Percentiles rank a stretch among this genome's conserved stretches.
Conservation (phyloP, 331 rosid species). For the Rhamnella rubrinervis region DNA sequence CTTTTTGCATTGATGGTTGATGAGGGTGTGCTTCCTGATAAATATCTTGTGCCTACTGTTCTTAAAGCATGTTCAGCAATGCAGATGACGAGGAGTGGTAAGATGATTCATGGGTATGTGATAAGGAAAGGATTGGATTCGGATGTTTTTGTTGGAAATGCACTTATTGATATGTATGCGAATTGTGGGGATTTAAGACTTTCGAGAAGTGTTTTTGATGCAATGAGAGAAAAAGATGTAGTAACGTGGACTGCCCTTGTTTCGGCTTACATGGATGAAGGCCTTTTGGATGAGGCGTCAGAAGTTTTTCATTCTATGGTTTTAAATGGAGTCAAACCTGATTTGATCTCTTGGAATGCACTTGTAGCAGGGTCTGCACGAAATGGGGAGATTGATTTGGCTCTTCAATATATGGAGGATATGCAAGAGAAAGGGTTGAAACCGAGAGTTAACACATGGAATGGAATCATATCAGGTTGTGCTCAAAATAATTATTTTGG, state of each 20-base stretch:
- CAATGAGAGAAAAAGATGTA: slow-evolving; percentile 43
- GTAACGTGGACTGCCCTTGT: slow-evolving; percentile 50
- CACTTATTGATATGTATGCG: slow-evolving; percentile 41
- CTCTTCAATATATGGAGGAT: slow-evolving; percentile 34
- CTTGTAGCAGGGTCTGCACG: slow-evolving; percentile 46
- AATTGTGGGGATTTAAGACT: slow-evolving; percentile 42
- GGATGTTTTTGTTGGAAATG: slow-evolving; percentile 45
- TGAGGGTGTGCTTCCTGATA: slow-evolving; percentile 36
- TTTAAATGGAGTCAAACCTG: slow-evolving; percentile 35
- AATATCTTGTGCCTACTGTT: slow-evolving; percentile 43
- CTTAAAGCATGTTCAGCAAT: slow-evolving; percentile 40
- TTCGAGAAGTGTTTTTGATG: slow-evolving; percentile 35
- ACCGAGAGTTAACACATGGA: slow-evolving; percentile 49
- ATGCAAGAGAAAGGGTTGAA: slow-evolving; percentile 43
- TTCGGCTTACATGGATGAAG: slow-evolving; percentile 42
- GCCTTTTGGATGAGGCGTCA: slow-evolving; percentile 36
- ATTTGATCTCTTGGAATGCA: slow-evolving; percentile 51
- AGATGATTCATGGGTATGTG: slow-evolving; percentile 41
- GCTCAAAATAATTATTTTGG: slow-evolving; percentile 37
- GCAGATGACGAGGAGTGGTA: slow-evolving; percentile 30
- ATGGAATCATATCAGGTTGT: slow-evolving; percentile 50
- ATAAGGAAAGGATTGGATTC: slow-evolving; percentile 26
- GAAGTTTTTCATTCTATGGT: slow-evolving; percentile 38
- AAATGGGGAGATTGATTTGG: slow-evolving; percentile 40
- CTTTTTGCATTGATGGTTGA: slow-evolving; percentile 39